phyloP scores from a whole-genome alignment of 2,329 filamentous ascomycete species.

The Madurella mycetomatis region DNA sequence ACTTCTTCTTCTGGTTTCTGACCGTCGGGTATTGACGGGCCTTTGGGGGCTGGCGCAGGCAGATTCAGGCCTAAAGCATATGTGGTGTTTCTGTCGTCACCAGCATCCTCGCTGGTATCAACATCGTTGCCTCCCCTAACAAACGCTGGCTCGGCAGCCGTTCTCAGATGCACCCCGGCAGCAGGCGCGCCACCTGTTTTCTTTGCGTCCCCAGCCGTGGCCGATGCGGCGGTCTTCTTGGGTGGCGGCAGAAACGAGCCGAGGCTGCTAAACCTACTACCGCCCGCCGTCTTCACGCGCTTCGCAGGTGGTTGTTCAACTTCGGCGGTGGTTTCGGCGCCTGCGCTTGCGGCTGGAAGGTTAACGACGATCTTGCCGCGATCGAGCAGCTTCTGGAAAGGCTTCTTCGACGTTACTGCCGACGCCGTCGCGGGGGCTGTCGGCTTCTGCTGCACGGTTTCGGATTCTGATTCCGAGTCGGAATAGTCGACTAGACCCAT shows the following conservation, averaged over 20 bases:
- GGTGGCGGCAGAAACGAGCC: constrained; percentile 83
- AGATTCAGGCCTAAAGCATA: constrained; percentile 29
- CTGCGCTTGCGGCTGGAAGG: constrained; percentile 54
- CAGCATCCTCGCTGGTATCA: constrained; percentile 20
- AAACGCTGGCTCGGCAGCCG: constrained; percentile 78
- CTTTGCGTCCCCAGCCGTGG: constrained; percentile 30
- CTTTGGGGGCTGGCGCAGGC: constrained; percentile 37
- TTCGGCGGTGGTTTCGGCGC: constrained; percentile 31
- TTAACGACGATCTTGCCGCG: constrained; percentile 77
- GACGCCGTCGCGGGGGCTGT: constrained; percentile 25
- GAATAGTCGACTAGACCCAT: constrained; percentile 83
- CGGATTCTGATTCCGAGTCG: constrained; percentile 64
- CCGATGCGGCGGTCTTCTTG: constrained; percentile 49
- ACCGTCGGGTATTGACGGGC: constrained; percentile 49
- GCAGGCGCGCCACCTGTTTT: constrained; percentile 36
- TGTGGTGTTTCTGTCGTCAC: constrained; percentile 20
- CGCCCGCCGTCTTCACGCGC: constrained; percentile 50
- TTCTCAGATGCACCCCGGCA: constrained; percentile 70
- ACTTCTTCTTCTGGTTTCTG: constrained; percentile 59
- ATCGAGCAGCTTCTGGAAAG: constrained; percentile 77
- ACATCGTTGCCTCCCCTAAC: constrained; percentile 47
- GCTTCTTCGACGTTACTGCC: constrained; percentile 47
- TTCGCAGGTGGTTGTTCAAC: constrained; percentile 63
- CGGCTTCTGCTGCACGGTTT: constrained; percentile 35
- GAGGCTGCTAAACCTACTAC: constrained; percentile 70